These are phyloP conservation scores for Plasmodium knowlesi DNA, from an alignment of 169 alveolate genomes.

Conservation along the genomic window DNA sequence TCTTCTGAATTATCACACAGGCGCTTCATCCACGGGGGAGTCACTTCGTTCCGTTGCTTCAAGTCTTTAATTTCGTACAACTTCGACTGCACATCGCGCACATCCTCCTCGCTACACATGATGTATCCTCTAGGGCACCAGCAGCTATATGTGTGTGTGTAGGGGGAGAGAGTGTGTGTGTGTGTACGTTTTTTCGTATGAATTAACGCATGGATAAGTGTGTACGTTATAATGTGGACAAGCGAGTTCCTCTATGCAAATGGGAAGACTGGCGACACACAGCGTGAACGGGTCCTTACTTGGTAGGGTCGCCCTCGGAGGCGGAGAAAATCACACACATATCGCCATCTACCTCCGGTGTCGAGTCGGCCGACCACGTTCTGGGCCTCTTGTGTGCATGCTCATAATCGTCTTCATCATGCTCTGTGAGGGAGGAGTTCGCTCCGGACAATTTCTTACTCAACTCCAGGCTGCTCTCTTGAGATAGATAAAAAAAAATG, in stretches of 20 bases:
- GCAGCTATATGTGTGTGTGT: conserved; percentile 4
- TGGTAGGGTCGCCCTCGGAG: conserved; percentile 35
- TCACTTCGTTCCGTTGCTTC: not conserved
- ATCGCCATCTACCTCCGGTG: conserved; percentile 53
- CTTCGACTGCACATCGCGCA: conserved; percentile 38
- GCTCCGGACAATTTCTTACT: not conserved
- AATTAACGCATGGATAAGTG: not conserved
- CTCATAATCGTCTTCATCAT: not conserved
- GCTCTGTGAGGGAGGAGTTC: not conserved
- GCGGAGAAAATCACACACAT: conserved; percentile 65
- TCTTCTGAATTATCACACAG: conserved; percentile 55
- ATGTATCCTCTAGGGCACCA: conserved; percentile 76
- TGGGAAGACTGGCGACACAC: not conserved
- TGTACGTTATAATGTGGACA: not conserved
- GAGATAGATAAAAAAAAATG: conserved; percentile 26
- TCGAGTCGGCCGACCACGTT: not conserved
- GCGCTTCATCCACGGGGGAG: conserved; percentile 55
- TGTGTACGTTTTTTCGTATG: not conserved
- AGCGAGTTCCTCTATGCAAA: not conserved
- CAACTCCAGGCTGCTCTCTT: conserved; percentile 23
- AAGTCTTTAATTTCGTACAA: conserved; percentile 17
- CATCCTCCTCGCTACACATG: conserved; percentile 74
- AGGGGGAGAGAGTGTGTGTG: not conserved
- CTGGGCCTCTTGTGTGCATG: conserved; percentile 14
- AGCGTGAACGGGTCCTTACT: not conserved